Conservation (phyloP, 108 stramenopile genomes). For the Cylindrotheca fusiformis region DNA sequence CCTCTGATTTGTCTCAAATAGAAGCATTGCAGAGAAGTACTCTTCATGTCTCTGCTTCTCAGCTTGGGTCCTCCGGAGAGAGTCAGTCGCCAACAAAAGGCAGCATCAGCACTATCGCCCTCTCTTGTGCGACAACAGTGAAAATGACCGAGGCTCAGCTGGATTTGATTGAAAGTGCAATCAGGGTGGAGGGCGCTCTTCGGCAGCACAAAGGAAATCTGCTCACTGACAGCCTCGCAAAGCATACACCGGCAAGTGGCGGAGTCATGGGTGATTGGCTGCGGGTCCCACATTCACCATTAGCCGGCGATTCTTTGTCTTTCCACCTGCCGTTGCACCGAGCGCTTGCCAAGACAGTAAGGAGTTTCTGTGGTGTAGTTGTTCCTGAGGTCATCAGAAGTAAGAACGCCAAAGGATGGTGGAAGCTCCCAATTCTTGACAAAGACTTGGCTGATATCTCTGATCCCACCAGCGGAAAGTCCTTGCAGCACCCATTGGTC, state of each 20-base stretch:
- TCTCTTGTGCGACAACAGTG: conserved; percentile 79
- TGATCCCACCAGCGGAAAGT: conserved; percentile 13
- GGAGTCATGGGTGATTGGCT: conserved; percentile 86
- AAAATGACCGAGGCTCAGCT: conserved; percentile 85
- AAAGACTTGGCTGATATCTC: conserved; percentile 26
- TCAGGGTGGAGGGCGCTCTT: conserved; percentile 50
- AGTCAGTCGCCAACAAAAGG: conserved; percentile 15
- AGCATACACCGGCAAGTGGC: conserved; percentile 31
- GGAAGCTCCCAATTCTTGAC: conserved; percentile 83
- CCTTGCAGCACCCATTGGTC: conserved; percentile 60
- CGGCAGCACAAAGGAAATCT: conserved; percentile 17
- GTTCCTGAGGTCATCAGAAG: conserved; percentile 60
- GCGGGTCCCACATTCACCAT: conserved; percentile 83
- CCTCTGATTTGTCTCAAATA: conserved; percentile 47
- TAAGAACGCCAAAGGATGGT: conserved; percentile 60
- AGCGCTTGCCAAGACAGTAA: conserved; percentile 73
- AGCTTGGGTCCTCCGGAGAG: conserved; percentile 29
- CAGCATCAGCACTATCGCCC: conserved; percentile 55
- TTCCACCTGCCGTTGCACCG: conserved; percentile 89
- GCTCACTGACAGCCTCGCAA: not conserved
- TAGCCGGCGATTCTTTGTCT: conserved; percentile 79
- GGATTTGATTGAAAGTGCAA: conserved; percentile 72
- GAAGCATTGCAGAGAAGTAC: conserved; percentile 85
- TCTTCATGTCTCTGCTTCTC: conserved; percentile 72
- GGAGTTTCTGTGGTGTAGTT: conserved; percentile 63